phyloP scores from a whole-genome alignment of 169 alveolate species.

The Plasmodium fragile region DNA sequence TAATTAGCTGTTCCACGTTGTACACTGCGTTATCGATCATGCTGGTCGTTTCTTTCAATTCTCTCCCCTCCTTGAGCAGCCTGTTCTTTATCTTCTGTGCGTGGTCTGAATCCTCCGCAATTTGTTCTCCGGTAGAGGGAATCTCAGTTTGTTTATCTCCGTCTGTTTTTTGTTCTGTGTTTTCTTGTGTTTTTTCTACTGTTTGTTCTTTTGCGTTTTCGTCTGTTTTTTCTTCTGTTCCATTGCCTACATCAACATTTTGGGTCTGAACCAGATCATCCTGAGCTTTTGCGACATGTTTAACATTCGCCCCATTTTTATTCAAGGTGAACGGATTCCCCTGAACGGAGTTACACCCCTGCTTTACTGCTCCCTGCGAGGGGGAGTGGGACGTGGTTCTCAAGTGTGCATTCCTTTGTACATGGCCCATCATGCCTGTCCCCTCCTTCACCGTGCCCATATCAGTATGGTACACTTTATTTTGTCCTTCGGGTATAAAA shows the following conservation, averaged over 20 bases:
- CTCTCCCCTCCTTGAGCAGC: slow-evolving; percentile 12
- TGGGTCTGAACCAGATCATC: background rate
- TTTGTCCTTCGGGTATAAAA: slow-evolving; percentile 4
- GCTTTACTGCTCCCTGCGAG: background rate
- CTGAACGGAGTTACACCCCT: background rate
- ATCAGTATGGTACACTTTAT: background rate
- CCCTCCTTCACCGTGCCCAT: background rate
- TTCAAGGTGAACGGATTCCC: background rate
- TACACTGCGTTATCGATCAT: slow-evolving; percentile 28
- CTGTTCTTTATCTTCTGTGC: slow-evolving; percentile 19
- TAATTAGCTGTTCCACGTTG: slow-evolving; percentile 16
- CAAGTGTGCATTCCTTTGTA: background rate
- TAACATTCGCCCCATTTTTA: background rate
- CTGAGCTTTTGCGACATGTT: background rate
- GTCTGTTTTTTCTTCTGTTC: background rate
- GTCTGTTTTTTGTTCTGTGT: too few relatives aligned
- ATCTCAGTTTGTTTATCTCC: background rate
- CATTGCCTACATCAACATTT: background rate
- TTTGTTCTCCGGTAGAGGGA: background rate
- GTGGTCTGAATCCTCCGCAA: background rate
- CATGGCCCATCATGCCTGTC: background rate
- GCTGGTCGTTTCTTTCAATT: slow-evolving; percentile 31
- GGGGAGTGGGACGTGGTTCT: background rate
- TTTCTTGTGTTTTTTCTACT: background rate
- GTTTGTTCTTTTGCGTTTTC: too few relatives aligned